These are phyloP conservation scores for Umbelopsis ramanniana DNA, from an alignment of 192 early-diverging fungal genomes.

Conservation along the genomic window DNA sequence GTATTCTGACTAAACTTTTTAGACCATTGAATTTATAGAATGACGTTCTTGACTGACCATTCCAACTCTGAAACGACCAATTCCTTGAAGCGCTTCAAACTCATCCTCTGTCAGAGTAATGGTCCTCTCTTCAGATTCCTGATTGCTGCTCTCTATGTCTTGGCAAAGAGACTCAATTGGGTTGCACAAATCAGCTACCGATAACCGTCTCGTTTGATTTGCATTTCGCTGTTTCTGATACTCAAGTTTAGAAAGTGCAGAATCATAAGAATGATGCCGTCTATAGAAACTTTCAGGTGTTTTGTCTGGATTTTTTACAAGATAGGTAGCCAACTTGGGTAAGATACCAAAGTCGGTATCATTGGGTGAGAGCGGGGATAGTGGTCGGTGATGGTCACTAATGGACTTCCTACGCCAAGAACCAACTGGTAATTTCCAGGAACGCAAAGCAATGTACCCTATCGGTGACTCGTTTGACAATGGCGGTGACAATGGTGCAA, in stretches of 20 bases:
- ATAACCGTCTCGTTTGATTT: not conserved
- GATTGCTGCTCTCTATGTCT: not conserved
- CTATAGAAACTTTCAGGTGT: slow-evolving; percentile 28
- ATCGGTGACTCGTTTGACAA: not conserved
- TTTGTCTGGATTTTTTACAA: slow-evolving; percentile 26
- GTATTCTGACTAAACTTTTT: not conserved
- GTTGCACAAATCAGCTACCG: slow-evolving; percentile 30
- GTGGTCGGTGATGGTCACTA: not conserved
- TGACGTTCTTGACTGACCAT: not conserved
- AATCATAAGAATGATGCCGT: not conserved
- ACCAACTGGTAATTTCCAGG: not conserved
- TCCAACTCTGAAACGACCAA: slow-evolving; percentile 33
- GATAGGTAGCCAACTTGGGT: slow-evolving; percentile 21
- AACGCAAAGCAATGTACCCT: not conserved
- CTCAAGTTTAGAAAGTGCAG: not conserved
- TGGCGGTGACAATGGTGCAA: slow-evolving; percentile 16
- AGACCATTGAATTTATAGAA: not conserved
- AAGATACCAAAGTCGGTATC: slow-evolving; percentile 8
- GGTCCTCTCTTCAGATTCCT: slow-evolving; percentile 21
- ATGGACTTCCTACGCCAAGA: not conserved
- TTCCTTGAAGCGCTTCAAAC: slow-evolving; percentile 39
- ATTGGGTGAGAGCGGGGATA: not conserved
- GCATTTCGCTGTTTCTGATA: not conserved
- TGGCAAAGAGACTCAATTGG: slow-evolving; percentile 31
- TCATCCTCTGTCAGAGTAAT: slow-evolving; percentile 40